These are phyloP conservation scores for Colletotrichum paranaense DNA, from an alignment of 2,329 filamentous ascomycete genomes.

Conservation along the genomic window DNA sequence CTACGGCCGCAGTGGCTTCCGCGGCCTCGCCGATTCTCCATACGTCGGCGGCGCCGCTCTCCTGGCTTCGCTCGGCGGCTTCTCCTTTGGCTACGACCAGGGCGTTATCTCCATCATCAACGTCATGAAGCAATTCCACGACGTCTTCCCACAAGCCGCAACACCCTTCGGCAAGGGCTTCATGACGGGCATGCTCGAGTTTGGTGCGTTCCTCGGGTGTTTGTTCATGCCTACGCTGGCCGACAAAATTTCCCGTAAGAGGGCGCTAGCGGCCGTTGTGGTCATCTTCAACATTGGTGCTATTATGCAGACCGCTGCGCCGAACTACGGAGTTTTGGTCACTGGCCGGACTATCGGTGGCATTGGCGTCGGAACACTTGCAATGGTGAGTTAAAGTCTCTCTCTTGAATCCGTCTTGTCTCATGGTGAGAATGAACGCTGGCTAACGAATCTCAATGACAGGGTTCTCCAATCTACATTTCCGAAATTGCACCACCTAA, in stretches of 20 bases:
- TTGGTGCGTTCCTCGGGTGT: conserved; percentile 52
- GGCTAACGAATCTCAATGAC: background rate
- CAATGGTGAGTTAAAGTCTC: conserved; percentile 36
- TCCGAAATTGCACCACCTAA: conserved; percentile 50
- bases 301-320: conserved; percentile 48
- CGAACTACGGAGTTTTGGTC: conserved; percentile 42
- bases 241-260: conserved; percentile 56
- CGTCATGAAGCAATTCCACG: conserved; percentile 57
- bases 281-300: conserved; percentile 55
- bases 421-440: background rate
- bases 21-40: conserved; percentile 27
- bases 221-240: conserved; percentile 49
- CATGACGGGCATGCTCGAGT: conserved; percentile 56
- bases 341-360: conserved; percentile 44
- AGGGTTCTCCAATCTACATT: conserved; percentile 45
- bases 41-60: conserved; percentile 44
- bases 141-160: conserved; percentile 47
- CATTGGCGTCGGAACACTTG: conserved; percentile 45
- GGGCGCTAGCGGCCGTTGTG: conserved; percentile 51
- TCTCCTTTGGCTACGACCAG: conserved; percentile 49
- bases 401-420: background rate
- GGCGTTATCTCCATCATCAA: conserved; percentile 55
- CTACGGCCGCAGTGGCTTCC: conserved; percentile 29
- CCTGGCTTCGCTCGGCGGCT: conserved; percentile 51
- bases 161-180: conserved; percentile 38